These are phyloP conservation scores for Neurospora sublineolata DNA, from an alignment of 495 filamentous ascomycete species.

Conservation along the genomic window DNA sequence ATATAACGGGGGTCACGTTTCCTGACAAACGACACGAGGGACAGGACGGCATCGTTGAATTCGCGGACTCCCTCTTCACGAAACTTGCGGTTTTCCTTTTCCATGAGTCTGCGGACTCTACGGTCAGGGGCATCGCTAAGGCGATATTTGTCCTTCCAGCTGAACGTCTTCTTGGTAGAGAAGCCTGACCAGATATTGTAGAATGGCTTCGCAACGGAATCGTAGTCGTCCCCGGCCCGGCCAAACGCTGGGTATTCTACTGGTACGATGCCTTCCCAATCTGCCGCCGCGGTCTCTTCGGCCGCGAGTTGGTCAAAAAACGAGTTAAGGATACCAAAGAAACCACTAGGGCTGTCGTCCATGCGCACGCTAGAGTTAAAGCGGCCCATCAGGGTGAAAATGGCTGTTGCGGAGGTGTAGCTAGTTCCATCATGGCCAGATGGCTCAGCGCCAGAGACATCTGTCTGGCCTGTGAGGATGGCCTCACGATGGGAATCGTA, in stretches of 20 bases:
- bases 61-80: constrained; percentile 73
- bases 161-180: constrained; percentile 70
- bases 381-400: constrained; percentile 58
- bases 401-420: constrained; percentile 66
- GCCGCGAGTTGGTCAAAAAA: constrained; percentile 70
- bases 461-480: constrained; percentile 57
- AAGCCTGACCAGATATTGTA: constrained; percentile 77
- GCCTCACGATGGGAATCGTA: constrained; percentile 89
- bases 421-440: constrained; percentile 52
- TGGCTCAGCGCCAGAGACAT: constrained; percentile 26
- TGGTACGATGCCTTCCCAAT: constrained; percentile 46
- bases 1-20: constrained; percentile 86
- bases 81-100: constrained; percentile 86
- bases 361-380: constrained; percentile 69
- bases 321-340: constrained; percentile 64
- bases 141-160: constrained; percentile 79
- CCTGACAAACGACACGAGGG: constrained; percentile 79
- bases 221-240: constrained; percentile 50
- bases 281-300: constrained; percentile 65
- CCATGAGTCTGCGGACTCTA: constrained; percentile 70
- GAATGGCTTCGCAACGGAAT: constrained; percentile 63
- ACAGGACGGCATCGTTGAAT: constrained; percentile 85
- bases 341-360: constrained; percentile 64
- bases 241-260: constrained; percentile 75
- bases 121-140: constrained; percentile 81